Percentiles rank a stretch among this genome's conserved stretches.
Conservation (phyloP, 2,329 filamentous ascomycete genomes). For the Ophiocordyceps camponoti-leonardi region DNA sequence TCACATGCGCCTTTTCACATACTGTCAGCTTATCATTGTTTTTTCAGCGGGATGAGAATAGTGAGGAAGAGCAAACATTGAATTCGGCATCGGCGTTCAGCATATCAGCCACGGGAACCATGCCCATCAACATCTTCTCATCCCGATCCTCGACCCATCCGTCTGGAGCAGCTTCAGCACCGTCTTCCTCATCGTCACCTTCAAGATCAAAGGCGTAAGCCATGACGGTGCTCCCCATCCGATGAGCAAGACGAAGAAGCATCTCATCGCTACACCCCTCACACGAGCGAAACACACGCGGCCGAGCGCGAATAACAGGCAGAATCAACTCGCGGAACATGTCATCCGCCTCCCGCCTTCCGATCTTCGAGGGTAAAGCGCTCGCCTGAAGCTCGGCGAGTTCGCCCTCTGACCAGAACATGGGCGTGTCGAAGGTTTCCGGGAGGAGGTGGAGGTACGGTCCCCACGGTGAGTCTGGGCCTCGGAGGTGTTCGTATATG, state of each 20-base stretch:
- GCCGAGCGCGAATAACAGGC: conserved; percentile 28
- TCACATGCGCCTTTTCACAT: conserved; percentile 28
- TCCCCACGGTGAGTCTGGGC: conserved; percentile 48
- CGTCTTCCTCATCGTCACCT: conserved; percentile 31
- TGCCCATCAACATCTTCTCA: conserved; percentile 48
- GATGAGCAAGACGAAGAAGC: conserved; percentile 43
- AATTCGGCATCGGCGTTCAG: conserved; percentile 80
- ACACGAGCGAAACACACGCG: conserved; percentile 23
- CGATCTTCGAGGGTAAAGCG: conserved; percentile 60
- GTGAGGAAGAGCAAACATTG: conserved; percentile 35
- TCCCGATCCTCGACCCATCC: conserved; percentile 50
- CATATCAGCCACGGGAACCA: conserved; percentile 83
- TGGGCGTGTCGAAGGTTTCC: conserved; percentile 58
- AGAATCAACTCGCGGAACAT: conserved; percentile 44
- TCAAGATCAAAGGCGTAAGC: conserved; percentile 79
- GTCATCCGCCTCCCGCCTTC: conserved; percentile 51
- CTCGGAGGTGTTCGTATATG: conserved; percentile 55
- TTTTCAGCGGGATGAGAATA: background rate
- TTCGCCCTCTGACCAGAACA: conserved; percentile 70
- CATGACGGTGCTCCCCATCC: conserved; percentile 82
- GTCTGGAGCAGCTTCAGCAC: conserved; percentile 45
- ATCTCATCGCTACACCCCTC: conserved; percentile 22
- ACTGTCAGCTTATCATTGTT: background rate
- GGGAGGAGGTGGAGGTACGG: conserved; percentile 67
- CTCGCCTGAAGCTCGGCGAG: conserved; percentile 59